Base-by-base conservation (phyloP, 2,329 filamentous ascomycete species). In the Geoglossum cookeanum region DNA sequence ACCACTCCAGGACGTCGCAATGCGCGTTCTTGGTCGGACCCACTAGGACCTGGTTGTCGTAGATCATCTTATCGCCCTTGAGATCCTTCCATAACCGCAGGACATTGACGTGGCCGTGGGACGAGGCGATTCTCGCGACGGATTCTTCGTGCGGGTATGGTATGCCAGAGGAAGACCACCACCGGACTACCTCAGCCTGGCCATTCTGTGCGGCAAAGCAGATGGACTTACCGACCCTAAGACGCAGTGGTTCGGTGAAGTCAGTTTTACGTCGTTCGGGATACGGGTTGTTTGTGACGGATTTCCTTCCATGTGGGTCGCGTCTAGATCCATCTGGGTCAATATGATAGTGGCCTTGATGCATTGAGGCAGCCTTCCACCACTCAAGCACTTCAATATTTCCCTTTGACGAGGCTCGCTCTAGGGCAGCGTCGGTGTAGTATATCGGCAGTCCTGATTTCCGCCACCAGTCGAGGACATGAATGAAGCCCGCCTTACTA, bases 391-490 rank as follows among this genome's bases (percentile, higher is more conserved):
- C 88, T 5, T 81, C 73, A n/a, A 95, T 75, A 62, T 92, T 85
- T 6, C 90, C 89, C 64, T 87, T 84, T 3, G 83, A 83, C 59
- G 85, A 91, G 33, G 91, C 90, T 64, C 90, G 85, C 69, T 96
- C 91, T 17, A 97, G 78, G 0, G 91, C 87, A 4, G 82, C 78
- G 67, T 95, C 88, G 9, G 86, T 94, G 69, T 92, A 95, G 62
- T 87, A 84, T 22, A 96, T 75, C 1, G 83, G 80, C 1, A 96
- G 75, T 0, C 85, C 85, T 0, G 84, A 87, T 27, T 84, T 78
- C 67, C 85, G 85, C 91, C 91, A 97, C 86, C 88, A 94, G 64
- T 95, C 86, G 0, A 97, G 76, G 0, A 94, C 83, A 61, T 87
- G 80, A 13, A 94, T 78, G 63, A 89, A 92, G 3, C 91, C 90